Base-by-base conservation (phyloP, 257 asterid species). In the Thymus mandschuricus region DNA sequence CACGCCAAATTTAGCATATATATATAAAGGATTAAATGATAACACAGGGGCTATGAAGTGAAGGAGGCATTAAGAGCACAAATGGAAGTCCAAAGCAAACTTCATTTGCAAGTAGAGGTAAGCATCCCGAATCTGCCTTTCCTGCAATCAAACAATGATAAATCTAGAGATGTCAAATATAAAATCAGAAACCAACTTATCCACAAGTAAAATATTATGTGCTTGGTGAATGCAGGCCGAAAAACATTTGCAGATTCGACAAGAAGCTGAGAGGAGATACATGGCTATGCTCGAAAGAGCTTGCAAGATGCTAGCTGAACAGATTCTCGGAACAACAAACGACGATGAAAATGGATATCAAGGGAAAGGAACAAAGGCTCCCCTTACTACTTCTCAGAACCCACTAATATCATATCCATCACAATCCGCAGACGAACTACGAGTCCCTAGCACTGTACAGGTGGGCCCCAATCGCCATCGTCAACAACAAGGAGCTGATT, bases 21-120 rank as follows among this genome's bases (percentile, higher is more conserved):
- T 72, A 49, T 72, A 58, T 55, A 35, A 65, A 69, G 68, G 70
- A 57, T 50, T 78, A 73, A 29, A 67, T 73, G 67, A 76, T 66
- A 75, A 59, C 60, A 4, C 69, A 91, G 97, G 88, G 97, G 96
- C 72, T 87, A 84, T 78, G 96, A 86, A 83, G 96, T 91, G 52
- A 89, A 91, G 87, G 97, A 91, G 85, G 97, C 97, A 34, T 75
- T 91, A 72, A 83, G 97, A 84, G 96, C 89, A 61, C 97, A 91
- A 68, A 91, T 91, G 97, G 97, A 91, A 86, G 97, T 91, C 72
- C 92, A 91, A 72, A 91, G 96, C 78, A 85, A 91, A 75, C 86
- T 91, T 31, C 96, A 91, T 82, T 71, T 89, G 82, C 97, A 89
- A 89, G 97, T 91, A 60, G 97, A 91, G 81, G 97, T 91, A 86